These are phyloP conservation scores for Chaetoceros tenuissimus DNA, from an alignment of 108 stramenopile species.

Conservation along the genomic window DNA sequence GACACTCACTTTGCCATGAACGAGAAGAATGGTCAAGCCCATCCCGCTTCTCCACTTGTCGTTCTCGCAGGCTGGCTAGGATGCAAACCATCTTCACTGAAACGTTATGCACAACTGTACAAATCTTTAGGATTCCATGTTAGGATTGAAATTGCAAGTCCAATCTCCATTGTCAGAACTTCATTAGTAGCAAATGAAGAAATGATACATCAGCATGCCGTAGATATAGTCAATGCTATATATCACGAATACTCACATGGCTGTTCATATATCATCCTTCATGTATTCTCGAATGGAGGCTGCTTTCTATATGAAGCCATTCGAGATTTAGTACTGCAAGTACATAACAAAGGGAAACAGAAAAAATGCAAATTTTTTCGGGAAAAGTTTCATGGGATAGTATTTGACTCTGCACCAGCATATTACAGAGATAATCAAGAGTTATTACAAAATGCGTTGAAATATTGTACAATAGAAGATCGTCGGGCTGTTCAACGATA, in stretches of 20 bases:
- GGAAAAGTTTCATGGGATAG: constrained; percentile 33
- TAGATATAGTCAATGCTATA: too few species aligned
- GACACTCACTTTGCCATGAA: too few species aligned
- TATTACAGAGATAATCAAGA: constrained; percentile 23
- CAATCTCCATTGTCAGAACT: constrained; percentile 36
- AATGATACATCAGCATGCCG: background rate
- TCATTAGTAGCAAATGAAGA: constrained; percentile 5
- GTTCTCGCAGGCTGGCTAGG: constrained; percentile 77
- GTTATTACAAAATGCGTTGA: constrained; percentile 18
- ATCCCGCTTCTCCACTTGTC: constrained; percentile 34
- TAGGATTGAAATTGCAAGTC: constrained; percentile 36
- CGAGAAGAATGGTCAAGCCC: too few species aligned
- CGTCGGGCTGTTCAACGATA: background rate
- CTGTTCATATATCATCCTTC: constrained; percentile 35
- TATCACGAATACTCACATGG: constrained; percentile 1
- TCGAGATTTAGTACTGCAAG: constrained; percentile 29
- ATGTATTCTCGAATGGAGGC: constrained; percentile 78
- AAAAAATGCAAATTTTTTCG: too few species aligned
- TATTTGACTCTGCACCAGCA: constrained; percentile 75
- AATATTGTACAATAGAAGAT: constrained; percentile 22
- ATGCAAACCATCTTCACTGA: constrained; percentile 43
- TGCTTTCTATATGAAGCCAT: constrained; percentile 82
- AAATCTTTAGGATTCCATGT: constrained; percentile 37
- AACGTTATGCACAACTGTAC: constrained; percentile 45
- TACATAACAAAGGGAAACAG: constrained; percentile 7